A percentile compares a stretch with the other conserved stretches of the same genome.
Conservation (phyloP, 2,329 filamentous ascomycete species). For the Beauveria bassiana region DNA sequence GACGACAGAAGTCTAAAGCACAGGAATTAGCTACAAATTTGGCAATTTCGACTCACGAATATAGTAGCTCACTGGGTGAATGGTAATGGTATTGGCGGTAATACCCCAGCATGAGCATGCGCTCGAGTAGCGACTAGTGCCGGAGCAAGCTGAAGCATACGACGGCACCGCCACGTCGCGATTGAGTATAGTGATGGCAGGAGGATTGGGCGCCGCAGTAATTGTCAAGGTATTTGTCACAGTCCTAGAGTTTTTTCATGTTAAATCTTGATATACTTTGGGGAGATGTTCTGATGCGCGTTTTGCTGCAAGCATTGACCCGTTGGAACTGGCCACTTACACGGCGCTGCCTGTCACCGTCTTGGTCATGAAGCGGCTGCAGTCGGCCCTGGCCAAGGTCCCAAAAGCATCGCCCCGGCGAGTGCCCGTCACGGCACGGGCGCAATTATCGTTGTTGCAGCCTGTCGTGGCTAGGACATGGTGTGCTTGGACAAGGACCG, state of each 20-base stretch:
- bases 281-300: background rate
- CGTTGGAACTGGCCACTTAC: background rate
- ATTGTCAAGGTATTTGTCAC: background rate
- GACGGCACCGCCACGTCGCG: constrained; percentile 12
- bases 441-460: constrained; percentile 8
- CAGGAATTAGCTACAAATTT: background rate
- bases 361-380: constrained; percentile 7
- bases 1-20: background rate
- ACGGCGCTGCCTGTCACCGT: constrained; percentile 1
- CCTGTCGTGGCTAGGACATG: background rate
- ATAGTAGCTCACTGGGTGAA: background rate
- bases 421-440: constrained; percentile 11
- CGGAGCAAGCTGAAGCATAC: constrained; percentile 20
- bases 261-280: background rate
- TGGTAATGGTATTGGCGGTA: constrained; percentile 13
- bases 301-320: background rate
- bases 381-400: background rate
- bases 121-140: constrained; percentile 16
- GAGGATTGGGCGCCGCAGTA: background rate
- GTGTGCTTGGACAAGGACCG: background rate
- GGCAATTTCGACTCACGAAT: too few species aligned
- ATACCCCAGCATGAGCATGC: constrained; percentile 24
- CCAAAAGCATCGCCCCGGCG: background rate
- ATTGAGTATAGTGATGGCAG: background rate
- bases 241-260: background rate